Conservation (phyloP, 805 yeast genomes). For the Zygosaccharomyces gambellarensis region DNA sequence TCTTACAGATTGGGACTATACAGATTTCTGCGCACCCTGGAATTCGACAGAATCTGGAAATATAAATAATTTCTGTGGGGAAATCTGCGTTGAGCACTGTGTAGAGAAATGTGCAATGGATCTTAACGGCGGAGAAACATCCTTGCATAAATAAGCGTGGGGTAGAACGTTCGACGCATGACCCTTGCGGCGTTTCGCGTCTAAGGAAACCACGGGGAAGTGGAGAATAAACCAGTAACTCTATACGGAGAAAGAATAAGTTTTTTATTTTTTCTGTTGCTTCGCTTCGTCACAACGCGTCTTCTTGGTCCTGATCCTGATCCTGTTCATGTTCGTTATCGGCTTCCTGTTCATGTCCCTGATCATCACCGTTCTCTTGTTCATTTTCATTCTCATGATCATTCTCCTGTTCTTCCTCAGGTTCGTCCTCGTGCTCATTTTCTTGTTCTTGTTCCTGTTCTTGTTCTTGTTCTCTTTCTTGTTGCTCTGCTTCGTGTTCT, state of each 20-base stretch:
- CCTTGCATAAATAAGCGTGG: neutral
- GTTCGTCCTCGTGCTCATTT: neutral
- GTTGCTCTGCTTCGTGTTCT: conserved; percentile 1
- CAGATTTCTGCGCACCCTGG: too few relatives aligned
- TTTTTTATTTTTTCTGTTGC: too few relatives aligned
- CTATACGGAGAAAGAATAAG: too few relatives aligned
- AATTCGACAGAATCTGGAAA: neutral
- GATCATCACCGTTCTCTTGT: neutral
- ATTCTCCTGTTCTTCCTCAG: neutral
- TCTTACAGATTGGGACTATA: too few relatives aligned
- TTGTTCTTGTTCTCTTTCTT: neutral
- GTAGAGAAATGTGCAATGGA: neutral
- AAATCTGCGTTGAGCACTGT: neutral
- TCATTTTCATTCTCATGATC: neutral
- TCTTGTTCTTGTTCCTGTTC: conserved; percentile 2
- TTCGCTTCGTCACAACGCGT: neutral
- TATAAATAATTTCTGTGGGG: neutral
- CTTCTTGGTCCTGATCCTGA: neutral
- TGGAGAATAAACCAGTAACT: too few relatives aligned
- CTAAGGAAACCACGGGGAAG: too few relatives aligned
- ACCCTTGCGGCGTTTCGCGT: too few relatives aligned
- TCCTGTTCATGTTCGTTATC: neutral
- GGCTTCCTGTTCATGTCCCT: neutral
- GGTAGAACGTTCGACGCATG: too few relatives aligned
- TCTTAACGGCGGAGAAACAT: neutral